Evolutionary conservation across 768 basidiomycete genomes (phyloP).

Genomic region (Trametes cinnabarina): DNA sequence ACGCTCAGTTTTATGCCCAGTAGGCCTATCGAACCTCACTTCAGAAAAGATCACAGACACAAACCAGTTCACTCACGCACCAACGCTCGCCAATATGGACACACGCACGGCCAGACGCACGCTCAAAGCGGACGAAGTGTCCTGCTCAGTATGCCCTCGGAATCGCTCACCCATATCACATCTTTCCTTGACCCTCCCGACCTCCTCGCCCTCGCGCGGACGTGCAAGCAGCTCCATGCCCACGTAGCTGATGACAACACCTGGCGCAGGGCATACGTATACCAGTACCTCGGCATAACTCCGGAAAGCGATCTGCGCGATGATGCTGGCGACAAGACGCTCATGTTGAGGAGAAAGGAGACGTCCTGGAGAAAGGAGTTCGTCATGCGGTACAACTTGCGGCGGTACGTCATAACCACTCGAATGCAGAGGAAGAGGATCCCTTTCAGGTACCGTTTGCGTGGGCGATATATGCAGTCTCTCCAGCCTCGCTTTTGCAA

Average conservation of each 20-base stretch:
- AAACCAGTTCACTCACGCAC: slow-evolving; percentile 32
- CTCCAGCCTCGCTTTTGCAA: slow-evolving; percentile 7
- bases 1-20: slow-evolving; percentile 62
- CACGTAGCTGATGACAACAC: slow-evolving; percentile 79
- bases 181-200: slow-evolving; percentile 65
- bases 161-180: slow-evolving; percentile 76
- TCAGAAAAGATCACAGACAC: slow-evolving; percentile 37
- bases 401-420: slow-evolving; percentile 42
- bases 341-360: slow-evolving; percentile 56
- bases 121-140: slow-evolving; percentile 17
- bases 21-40: slow-evolving; percentile 44
- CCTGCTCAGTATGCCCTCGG: slow-evolving; percentile 57
- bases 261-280: slow-evolving; percentile 74
- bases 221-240: slow-evolving; percentile 50
- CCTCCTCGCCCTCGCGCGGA: slow-evolving; percentile 55
- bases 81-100: slow-evolving; percentile 49
- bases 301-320: slow-evolving; percentile 58
- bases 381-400: slow-evolving; percentile 51
- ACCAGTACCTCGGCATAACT: slow-evolving; percentile 61
- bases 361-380: slow-evolving; percentile 71
- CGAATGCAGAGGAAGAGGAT: neutral
- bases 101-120: slow-evolving; percentile 24
- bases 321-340: slow-evolving; percentile 34
- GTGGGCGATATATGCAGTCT: neutral
- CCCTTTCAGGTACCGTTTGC: neutral